phyloP scores from a whole-genome alignment of 148 eudicot genomes.

The Rhododendron molle region DNA sequence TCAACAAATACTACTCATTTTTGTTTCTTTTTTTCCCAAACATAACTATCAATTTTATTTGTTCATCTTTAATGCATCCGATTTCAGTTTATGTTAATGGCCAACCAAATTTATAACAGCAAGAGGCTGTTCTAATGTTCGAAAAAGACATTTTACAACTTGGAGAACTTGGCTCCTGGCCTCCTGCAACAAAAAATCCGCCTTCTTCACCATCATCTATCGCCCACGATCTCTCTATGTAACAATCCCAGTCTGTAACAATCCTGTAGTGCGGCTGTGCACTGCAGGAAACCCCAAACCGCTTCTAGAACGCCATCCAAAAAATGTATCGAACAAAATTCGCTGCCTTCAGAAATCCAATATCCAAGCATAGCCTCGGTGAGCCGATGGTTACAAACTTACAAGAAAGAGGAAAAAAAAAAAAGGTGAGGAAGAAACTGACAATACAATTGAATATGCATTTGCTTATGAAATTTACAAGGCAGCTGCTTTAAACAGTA shows the following conservation, averaged over 20 bases:
- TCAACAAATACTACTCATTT: neutral
- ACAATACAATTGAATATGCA: conserved; percentile 11
- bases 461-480: conserved; percentile 53
- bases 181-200: too few species aligned
- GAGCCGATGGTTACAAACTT: neutral
- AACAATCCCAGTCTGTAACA: neutral
- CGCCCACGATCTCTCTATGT: neutral
- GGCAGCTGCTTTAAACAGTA: conserved; percentile 34
- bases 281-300: too few species aligned
- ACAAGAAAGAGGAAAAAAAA: neutral
- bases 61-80: neutral
- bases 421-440: neutral
- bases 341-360: neutral
- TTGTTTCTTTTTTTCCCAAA: neutral
- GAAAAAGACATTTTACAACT: neutral
- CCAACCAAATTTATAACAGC: neutral
- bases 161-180: neutral
- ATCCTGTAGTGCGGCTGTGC: too few species aligned
- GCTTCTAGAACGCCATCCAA: neutral
- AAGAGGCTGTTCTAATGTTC: neutral
- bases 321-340: neutral
- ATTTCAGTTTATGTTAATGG: neutral
- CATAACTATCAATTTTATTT: neutral
- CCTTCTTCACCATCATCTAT: too few species aligned
- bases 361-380: neutral